These are phyloP conservation scores for Dendrostoma leiphaemia DNA, from an alignment of 2,329 filamentous ascomycete species.

Conservation along the genomic window DNA sequence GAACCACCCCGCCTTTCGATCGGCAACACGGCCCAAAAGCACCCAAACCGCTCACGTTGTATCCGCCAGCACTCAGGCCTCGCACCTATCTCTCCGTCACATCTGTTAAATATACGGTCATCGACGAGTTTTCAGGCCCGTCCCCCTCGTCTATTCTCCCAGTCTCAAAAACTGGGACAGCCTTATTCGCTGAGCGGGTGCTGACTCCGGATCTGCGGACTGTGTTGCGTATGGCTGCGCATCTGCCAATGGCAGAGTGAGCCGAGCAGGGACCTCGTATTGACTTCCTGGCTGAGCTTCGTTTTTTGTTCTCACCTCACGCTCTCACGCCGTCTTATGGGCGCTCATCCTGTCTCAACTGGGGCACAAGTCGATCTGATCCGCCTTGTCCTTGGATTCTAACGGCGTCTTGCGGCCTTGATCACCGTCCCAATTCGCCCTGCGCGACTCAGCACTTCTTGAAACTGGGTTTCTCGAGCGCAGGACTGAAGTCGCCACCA, in stretches of 20 bases:
- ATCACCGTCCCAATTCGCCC: neutral
- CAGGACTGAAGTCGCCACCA: neutral
- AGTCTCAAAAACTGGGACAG: neutral
- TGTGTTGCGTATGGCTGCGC: neutral
- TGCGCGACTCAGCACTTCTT: neutral
- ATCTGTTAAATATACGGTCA: too few relatives aligned
- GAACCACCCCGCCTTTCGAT: conserved; percentile 14
- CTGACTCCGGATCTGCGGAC: neutral
- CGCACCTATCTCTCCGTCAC: conserved; percentile 19
- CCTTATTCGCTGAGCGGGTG: neutral
- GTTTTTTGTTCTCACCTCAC: neutral
- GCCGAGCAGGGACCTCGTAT: neutral
- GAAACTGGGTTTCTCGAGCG: neutral
- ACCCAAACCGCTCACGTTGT: neutral
- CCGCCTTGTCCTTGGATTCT: neutral
- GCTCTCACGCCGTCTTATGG: too few relatives aligned
- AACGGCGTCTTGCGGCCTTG: neutral
- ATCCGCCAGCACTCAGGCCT: too few relatives aligned
- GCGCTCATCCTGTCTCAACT: too few relatives aligned
- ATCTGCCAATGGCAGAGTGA: neutral
- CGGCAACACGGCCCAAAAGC: conserved; percentile 2
- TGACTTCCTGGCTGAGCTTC: neutral
- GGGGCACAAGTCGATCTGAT: too few relatives aligned
- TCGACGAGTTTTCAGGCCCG: neutral
- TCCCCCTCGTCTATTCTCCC: neutral